Percentiles rank a stretch among this genome's conserved stretches.
phyloP scores from a whole-genome alignment of 2,329 filamentous ascomycete species.

The Colletotrichum cordylinicola region DNA sequence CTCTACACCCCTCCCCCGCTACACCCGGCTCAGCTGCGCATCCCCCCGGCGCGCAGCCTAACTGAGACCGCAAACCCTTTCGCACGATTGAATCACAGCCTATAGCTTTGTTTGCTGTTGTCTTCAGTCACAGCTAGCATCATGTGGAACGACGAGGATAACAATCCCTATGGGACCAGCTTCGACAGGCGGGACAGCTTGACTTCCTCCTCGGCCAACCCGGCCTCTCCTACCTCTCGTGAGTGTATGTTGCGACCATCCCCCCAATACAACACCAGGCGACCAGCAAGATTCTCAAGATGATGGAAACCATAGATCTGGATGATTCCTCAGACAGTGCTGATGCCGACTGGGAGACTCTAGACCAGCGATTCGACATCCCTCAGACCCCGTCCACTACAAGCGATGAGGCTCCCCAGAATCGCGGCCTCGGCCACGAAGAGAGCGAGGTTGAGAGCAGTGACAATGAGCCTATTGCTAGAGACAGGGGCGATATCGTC shows the following conservation, averaged over 20 bases:
- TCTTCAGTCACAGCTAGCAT: constrained; percentile 26
- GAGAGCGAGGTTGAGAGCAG: constrained; percentile 52
- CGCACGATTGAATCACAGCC: background rate
- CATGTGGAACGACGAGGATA: constrained; percentile 99
- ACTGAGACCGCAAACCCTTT: constrained; percentile 15
- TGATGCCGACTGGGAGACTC: constrained; percentile 49
- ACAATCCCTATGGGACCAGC: constrained; percentile 92
- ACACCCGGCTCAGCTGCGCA: constrained; percentile 21
- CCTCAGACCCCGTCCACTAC: constrained; percentile 76
- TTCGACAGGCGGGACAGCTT: constrained; percentile 88
- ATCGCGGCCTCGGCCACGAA: constrained; percentile 36
- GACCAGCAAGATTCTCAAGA: constrained; percentile 26
- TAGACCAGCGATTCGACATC: constrained; percentile 66
- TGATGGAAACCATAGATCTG: constrained; percentile 44
- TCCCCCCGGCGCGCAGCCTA: constrained; percentile 8
- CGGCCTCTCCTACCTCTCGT: constrained; percentile 64
- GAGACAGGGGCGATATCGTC: constrained; percentile 44
- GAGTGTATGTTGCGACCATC: constrained; percentile 41
- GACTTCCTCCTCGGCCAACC: constrained; percentile 70
- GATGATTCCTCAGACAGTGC: constrained; percentile 39
- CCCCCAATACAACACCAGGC: background rate
- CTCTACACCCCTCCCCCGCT: constrained; percentile 20
- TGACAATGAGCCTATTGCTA: constrained; percentile 48
- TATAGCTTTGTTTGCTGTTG: constrained; percentile 6
- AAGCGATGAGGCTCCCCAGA: constrained; percentile 68